Conservation (phyloP, 2,329 filamentous ascomycete species). For the Didymellaceae sp. region DNA sequence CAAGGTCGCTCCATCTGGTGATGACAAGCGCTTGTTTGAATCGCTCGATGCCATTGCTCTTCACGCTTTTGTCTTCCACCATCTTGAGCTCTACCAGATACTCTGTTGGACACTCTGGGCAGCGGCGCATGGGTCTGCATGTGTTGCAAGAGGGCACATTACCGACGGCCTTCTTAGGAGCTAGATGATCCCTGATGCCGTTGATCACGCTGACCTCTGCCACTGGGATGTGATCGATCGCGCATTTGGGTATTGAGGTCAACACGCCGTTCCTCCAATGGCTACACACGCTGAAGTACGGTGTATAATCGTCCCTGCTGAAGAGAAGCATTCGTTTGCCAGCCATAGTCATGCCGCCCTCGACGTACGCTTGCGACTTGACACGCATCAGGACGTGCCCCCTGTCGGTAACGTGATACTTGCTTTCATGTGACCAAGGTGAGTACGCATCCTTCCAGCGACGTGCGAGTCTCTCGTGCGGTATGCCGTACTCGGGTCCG, state of each 20-base stretch:
- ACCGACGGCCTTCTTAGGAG: slow-evolving; percentile 47
- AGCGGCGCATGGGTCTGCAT: slow-evolving; percentile 66
- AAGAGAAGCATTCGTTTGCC: slow-evolving; percentile 64
- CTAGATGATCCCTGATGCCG: slow-evolving; percentile 40
- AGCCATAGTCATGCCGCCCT: slow-evolving; percentile 57
- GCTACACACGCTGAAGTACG: slow-evolving; percentile 67
- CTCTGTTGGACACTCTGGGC: slow-evolving; percentile 67
- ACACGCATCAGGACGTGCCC: slow-evolving; percentile 65
- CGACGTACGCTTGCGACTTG: slow-evolving; percentile 60
- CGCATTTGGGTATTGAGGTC: slow-evolving; percentile 67
- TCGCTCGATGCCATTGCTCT: slow-evolving; percentile 48
- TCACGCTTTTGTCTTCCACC: slow-evolving; percentile 58
- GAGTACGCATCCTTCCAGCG: slow-evolving; percentile 60
- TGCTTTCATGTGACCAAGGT: slow-evolving; percentile 61
- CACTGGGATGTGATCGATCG: slow-evolving; percentile 62
- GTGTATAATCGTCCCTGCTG: slow-evolving; percentile 65
- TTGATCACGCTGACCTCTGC: slow-evolving; percentile 53
- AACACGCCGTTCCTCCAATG: slow-evolving; percentile 69
- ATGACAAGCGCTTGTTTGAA: slow-evolving; percentile 68
- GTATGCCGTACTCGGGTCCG: slow-evolving; percentile 48
- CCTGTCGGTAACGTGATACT: slow-evolving; percentile 60
- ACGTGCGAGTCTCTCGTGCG: slow-evolving; percentile 52
- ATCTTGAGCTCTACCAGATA: slow-evolving; percentile 67
- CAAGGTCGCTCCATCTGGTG: slow-evolving; percentile 68
- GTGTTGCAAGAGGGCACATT: slow-evolving; percentile 61